Evolutionary conservation across 2,329 filamentous ascomycete species (phyloP), one percentile per base, ranked within the genome.

Genomic region (Gyromitra esculenta): DNA sequence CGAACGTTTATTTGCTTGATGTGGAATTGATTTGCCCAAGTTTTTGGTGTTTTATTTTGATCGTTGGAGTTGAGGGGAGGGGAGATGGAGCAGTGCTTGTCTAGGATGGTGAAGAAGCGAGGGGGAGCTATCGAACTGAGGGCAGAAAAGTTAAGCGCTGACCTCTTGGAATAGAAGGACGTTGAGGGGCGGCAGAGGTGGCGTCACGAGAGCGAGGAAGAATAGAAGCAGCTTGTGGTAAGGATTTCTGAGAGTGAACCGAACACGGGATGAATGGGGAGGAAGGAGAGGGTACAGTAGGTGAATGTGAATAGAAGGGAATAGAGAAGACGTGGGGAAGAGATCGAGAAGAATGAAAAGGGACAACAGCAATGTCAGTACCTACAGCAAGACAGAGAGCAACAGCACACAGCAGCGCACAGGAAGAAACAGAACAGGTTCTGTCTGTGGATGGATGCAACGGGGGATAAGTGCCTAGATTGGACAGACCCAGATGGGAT

Each of bases 401-500:
- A 63, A 45, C 63, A 67, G 54, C 57, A 45, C 62, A 35, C 50
- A 54, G 63, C 70, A 73, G 13, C 37, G 13, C 13, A n/a, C 35
- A 60, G 37, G 43, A 65, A 75, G 71, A 52, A 68, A 62, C 71
- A 67, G 65, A 64, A 50, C 50, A 65, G 72, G 35, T 67, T 70
- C 70, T 73, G 70, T 70, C 70, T 73, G 70, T 67, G 63, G 64
- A 57, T 43, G 59, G 64, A 60, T 52, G 65, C 64, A 68, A 60
- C 66, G 54, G 43, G 66, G 66, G 37, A 66, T 15, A 64, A 21
- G 65, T 67, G 57, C 43, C 56, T 52, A 70, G 72, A 66, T 63
- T 75, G 72, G 72, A 70, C 64, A 74, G 45, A 56, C 57, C 72
- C n/a, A 75, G 72, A 71, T 75, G 57, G 68, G 68, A 63, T 71